Evolutionary conservation across 768 basidiomycete species (phyloP).

Genomic region (Podaxis rugospora): DNA sequence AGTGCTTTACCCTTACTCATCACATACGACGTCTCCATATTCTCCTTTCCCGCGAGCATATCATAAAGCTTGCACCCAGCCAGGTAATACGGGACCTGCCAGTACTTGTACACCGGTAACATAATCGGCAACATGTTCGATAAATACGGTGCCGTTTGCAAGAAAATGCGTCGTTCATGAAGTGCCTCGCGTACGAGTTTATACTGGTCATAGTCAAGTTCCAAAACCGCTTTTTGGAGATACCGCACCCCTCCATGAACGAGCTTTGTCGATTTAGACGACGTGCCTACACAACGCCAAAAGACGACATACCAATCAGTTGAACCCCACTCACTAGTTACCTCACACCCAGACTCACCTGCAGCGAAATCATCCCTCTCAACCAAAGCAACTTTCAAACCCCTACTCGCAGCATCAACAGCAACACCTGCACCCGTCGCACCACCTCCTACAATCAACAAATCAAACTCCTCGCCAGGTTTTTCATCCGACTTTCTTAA

Average conservation of each 20-base stretch:
- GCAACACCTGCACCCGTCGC: conserved; percentile 97
- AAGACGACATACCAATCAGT: background rate
- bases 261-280: conserved; percentile 95
- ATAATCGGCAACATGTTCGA: conserved; percentile 94
- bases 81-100: conserved; percentile 97
- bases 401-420: conserved; percentile 88
- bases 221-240: conserved; percentile 93
- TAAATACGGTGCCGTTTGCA: conserved; percentile 94
- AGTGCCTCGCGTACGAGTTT: conserved; percentile 96
- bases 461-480: conserved; percentile 65
- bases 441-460: conserved; percentile 88
- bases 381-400: conserved; percentile 88
- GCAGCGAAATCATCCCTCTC: conserved; percentile 91
- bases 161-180: conserved; percentile 88
- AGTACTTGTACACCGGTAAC: conserved; percentile 97
- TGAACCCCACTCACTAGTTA: background rate
- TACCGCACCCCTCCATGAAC: conserved; percentile 98
- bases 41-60: conserved; percentile 89
- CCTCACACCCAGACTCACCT: conserved; percentile 40
- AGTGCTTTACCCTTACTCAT: conserved; percentile 94
- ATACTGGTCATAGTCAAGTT: conserved; percentile 94
- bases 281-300: conserved; percentile 59
- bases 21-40: conserved; percentile 93
- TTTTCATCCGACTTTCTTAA: conserved; percentile 42
- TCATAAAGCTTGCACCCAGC: conserved; percentile 97